Percentiles rank a stretch among this genome's conserved stretches.
phyloP scores from a whole-genome alignment of 2,329 filamentous ascomycete species.

The Clathrospora elynae region DNA sequence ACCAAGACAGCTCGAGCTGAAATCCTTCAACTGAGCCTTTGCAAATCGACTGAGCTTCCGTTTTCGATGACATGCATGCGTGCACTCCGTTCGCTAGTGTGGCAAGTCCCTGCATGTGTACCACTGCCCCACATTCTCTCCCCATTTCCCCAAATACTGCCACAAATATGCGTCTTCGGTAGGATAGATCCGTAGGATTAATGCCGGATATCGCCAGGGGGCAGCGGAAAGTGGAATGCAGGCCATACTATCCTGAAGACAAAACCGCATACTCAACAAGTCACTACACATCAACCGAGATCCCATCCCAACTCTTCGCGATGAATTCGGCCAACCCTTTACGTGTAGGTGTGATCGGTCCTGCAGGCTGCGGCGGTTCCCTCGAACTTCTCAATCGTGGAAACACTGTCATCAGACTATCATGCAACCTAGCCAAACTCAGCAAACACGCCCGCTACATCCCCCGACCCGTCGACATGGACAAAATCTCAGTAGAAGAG shows the following conservation, averaged over 20 bases:
- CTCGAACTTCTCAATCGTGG: conserved; percentile 44
- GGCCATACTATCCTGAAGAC: neutral
- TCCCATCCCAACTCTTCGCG: neutral
- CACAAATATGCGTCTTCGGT: conserved; percentile 17
- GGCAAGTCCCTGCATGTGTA: conserved; percentile 5
- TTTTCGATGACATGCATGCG: too few species aligned
- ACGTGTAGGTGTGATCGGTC: conserved; percentile 40
- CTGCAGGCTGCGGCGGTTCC: conserved; percentile 44
- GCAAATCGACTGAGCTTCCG: too few species aligned
- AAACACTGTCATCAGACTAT: conserved; percentile 43
- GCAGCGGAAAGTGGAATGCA: neutral
- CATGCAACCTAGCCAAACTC: conserved; percentile 40
- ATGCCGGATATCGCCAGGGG: neutral
- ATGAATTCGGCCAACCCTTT: conserved; percentile 11
- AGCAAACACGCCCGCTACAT: conserved; percentile 40
- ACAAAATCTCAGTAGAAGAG: conserved; percentile 26
- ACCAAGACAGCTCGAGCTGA: too few species aligned
- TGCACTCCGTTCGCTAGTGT: too few species aligned
- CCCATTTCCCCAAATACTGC: conserved; percentile 30
- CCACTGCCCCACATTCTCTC: conserved; percentile 39
- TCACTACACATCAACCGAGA: neutral
- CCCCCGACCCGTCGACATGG: conserved; percentile 36
- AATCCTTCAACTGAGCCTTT: too few species aligned
- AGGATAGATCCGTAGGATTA: neutral
- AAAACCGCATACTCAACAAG: neutral